Percentiles rank a stretch among this genome's conserved stretches.
Evolutionary conservation across 345 rosid species (phyloP).

Genomic region (Lenwebbia sp.): DNA sequence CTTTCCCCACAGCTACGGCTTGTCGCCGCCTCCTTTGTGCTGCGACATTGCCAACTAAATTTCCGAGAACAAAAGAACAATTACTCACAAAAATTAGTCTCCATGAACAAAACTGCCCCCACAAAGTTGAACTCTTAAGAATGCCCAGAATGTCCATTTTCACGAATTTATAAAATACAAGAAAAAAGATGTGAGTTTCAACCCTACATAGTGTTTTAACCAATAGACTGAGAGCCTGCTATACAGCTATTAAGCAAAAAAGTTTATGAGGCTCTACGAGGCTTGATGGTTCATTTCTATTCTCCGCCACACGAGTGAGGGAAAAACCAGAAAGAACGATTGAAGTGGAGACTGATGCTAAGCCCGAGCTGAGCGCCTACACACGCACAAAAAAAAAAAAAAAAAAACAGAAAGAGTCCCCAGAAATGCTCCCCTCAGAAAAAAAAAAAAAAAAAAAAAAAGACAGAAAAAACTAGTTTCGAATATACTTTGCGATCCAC

Average conservation of each 20-base stretch:
- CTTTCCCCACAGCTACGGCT: constrained; percentile 84
- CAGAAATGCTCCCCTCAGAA: neutral
- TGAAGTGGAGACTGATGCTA: neutral
- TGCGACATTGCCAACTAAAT: constrained; percentile 27
- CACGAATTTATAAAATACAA: neutral
- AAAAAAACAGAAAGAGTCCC: neutral
- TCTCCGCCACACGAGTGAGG: neutral
- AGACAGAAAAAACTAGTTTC: neutral
- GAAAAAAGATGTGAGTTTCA: neutral
- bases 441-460: no score
- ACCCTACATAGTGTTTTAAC: neutral
- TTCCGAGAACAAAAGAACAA: neutral
- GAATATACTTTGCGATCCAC: neutral
- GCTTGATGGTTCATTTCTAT: neutral
- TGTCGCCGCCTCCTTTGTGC: constrained; percentile 79
- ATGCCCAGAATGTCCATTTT: neutral
- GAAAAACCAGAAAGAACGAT: neutral
- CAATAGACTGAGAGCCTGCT: neutral
- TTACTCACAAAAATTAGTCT: neutral
- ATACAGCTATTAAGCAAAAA: neutral
- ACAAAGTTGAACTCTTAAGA: neutral
- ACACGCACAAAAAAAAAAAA: neutral
- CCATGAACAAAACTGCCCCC: neutral
- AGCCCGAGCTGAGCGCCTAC: neutral
- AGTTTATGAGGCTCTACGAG: neutral